Base-by-base conservation (phyloP, 2,329 filamentous ascomycete genomes). In the Pseudogymnoascus sp. region DNA sequence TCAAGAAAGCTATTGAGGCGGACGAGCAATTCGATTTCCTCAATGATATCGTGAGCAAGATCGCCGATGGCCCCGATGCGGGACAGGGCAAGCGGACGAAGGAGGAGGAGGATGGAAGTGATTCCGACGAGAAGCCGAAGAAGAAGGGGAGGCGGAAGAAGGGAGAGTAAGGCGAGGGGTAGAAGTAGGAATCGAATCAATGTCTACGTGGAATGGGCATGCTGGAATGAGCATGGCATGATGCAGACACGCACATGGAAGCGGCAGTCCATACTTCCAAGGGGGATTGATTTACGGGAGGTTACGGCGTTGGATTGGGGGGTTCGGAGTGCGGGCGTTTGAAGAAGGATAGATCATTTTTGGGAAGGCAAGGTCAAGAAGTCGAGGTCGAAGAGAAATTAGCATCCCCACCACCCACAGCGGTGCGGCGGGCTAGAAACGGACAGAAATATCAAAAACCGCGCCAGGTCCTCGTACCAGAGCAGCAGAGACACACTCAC, bases 21-120 rank as follows among this genome's bases (percentile, higher is more conserved):
- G 90, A 96, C 70, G 90, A 94, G 65, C 91, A 96, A 71, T 93
- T 96, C 77, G 94, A 99, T 75, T 99, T 97, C 69, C 76, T 99
- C 64, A 81, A 85, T 63, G 92, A 97, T 59, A 97, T 97, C 68
- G 92, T 96, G 59, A 82, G 86, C 68, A 93, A 93, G 71, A 87
- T 97, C 0, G 88, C 84, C 2, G 87, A 90, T 66, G 64, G 60
- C 4, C 65, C 67, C 28, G 69, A 66, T 28, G 67, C 67, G 3
- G 69, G 67, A 9, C 68, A 67, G 6, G 65, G 62, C 39, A 69
- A 69, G 62, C 41, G 62, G 39, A 68, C 67, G 63, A 63, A 61
- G 41, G 64, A 66, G 50, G 64, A 64, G 32, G 65, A 63, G 20
- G 66, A 65, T 38, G 64, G 65, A 3, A 67, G 64, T 57, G 64